Conservation (phyloP, 1,284 basidiomycete genomes). For the Fomitiporia mediterranea region DNA sequence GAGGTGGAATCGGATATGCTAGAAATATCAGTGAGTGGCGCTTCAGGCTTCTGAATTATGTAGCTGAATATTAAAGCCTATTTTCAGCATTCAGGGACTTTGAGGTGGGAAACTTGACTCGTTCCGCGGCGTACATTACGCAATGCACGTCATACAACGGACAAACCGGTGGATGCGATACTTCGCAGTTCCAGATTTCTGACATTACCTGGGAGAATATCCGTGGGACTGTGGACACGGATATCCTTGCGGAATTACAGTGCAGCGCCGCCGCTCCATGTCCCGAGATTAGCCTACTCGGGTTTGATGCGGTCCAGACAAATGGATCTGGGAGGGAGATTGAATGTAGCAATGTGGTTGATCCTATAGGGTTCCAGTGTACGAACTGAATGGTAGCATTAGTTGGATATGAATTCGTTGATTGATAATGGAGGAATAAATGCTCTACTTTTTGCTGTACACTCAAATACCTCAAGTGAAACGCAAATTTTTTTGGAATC, state of each 20-base stretch:
- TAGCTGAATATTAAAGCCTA: neutral
- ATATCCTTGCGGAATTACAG: slow-evolving; percentile 27
- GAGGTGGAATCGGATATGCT: no score
- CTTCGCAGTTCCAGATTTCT: slow-evolving; percentile 31
- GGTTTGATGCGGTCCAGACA: slow-evolving; percentile 24
- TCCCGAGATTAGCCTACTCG: slow-evolving; percentile 26
- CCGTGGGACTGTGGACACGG: slow-evolving; percentile 26
- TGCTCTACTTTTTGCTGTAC: no score
- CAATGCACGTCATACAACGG: slow-evolving; percentile 33
- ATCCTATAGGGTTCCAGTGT: slow-evolving; percentile 29
- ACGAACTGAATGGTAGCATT: no score
- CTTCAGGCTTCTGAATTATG: neutral
- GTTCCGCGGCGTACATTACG: slow-evolving; percentile 27
- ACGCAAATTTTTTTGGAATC: no score
- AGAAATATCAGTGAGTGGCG: no score
- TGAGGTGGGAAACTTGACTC: slow-evolving; percentile 26
- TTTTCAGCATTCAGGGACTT: slow-evolving; percentile 31
- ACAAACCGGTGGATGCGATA: slow-evolving; percentile 31
- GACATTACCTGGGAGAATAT: slow-evolving; percentile 32
- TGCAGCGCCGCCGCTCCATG: slow-evolving; percentile 33
- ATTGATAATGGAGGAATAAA: no score
- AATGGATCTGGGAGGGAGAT: slow-evolving; percentile 22
- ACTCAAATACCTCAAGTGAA: no score
- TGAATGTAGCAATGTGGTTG: slow-evolving; percentile 27
- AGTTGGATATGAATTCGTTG: no score